phyloP scores from a whole-genome alignment of 345 rosid genomes.

The Psidium guajava region DNA sequence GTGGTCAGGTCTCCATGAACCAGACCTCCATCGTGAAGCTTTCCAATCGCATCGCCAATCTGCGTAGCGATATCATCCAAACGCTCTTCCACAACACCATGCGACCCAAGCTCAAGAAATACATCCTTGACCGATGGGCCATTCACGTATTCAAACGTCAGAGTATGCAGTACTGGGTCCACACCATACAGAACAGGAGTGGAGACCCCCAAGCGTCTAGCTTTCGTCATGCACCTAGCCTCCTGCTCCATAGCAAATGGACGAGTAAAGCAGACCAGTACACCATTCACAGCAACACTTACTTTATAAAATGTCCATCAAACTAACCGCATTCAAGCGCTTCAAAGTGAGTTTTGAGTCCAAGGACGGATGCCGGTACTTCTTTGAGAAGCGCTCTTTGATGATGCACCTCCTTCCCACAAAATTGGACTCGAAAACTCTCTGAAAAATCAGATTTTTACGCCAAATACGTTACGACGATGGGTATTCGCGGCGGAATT shows the following conservation, averaged over 20 bases:
- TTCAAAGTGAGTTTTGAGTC: conserved; percentile 78
- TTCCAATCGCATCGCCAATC: conserved; percentile 81
- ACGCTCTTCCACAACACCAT: conserved; percentile 57
- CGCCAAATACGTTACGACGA: not conserved
- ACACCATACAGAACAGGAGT: conserved; percentile 75
- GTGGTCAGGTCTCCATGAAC: conserved; percentile 97
- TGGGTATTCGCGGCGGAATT: not conserved
- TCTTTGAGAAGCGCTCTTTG: conserved; percentile 92
- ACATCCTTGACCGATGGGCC: conserved; percentile 76
- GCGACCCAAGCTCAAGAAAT: conserved; percentile 59
- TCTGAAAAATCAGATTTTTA: conserved; percentile 19
- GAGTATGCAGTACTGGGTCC: conserved; percentile 56
- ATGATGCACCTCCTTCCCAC: conserved; percentile 62
- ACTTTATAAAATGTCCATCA: not conserved
- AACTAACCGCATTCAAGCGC: conserved; percentile 82
- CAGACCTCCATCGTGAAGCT: conserved; percentile 94
- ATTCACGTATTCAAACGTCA: conserved; percentile 78
- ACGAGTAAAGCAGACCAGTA: not conserved
- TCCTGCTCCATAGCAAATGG: conserved; percentile 34
- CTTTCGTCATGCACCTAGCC: conserved; percentile 95
- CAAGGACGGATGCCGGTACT: conserved; percentile 83
- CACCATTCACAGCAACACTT: not conserved
- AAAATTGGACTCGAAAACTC: conserved; percentile 70
- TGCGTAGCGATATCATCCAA: conserved; percentile 64
- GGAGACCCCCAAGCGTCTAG: conserved; percentile 72